Conservation (phyloP, 1,139 yeast species). For the Geotrichum phurueaensis region DNA sequence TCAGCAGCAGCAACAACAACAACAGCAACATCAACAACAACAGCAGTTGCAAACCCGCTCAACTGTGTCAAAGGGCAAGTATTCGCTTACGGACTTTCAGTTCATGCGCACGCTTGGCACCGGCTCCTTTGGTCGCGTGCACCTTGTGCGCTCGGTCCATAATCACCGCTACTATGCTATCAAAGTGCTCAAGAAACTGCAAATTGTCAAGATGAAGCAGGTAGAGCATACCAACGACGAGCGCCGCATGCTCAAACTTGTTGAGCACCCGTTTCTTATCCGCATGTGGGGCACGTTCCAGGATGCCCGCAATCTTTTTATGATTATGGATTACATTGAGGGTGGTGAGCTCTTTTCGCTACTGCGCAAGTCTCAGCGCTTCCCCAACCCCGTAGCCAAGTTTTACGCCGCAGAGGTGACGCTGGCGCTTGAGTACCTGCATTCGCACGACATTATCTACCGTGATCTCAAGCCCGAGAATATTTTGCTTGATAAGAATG, state of each 20-base stretch:
- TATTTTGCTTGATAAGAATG: conserved; percentile 82
- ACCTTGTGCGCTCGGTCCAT: conserved; percentile 82
- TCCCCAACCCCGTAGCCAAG: conserved; percentile 95
- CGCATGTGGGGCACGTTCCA: conserved; percentile 98
- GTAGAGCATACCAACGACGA: conserved; percentile 97
- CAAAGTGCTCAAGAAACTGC: conserved; percentile 81
- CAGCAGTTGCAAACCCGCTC: conserved; percentile 22
- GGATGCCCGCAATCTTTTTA: conserved; percentile 76
- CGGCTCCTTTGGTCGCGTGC: conserved; percentile 96
- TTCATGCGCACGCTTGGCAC: conserved; percentile 91
- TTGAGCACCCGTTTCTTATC: conserved; percentile 87
- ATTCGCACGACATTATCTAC: conserved; percentile 82
- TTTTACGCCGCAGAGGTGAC: conserved; percentile 96
- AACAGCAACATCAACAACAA: neutral
- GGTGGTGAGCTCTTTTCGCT: conserved; percentile 92
- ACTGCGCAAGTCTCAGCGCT: conserved; percentile 81
- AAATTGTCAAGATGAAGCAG: conserved; percentile 91
- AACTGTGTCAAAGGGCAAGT: conserved; percentile 77
- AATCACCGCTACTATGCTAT: conserved; percentile 90
- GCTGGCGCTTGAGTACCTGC: conserved; percentile 85
- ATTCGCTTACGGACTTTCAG: conserved; percentile 80
- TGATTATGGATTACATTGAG: conserved; percentile 97
- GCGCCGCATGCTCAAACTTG: conserved; percentile 82
- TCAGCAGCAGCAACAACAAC: neutral
- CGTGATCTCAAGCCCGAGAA: conserved; percentile 96